phyloP scores from a whole-genome alignment of 179 eudicot species.

The Silene noctiflora region DNA sequence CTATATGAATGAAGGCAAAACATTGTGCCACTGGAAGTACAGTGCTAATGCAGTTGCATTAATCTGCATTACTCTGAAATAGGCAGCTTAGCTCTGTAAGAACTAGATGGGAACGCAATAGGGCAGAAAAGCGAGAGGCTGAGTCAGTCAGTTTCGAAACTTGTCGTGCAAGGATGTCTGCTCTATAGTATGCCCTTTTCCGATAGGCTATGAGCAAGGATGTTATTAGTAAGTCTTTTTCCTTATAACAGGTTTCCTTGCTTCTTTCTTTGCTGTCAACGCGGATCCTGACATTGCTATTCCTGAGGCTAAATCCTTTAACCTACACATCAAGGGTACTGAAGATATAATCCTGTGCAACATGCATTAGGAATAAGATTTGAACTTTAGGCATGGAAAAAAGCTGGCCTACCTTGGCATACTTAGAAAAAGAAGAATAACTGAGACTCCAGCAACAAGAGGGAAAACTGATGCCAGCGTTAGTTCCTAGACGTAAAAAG shows the following conservation, averaged over 20 bases:
- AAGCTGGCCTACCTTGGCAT: slow-evolving; percentile 67
- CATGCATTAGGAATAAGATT: not conserved
- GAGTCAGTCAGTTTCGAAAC: not conserved
- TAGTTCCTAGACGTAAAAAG: slow-evolving; percentile 57
- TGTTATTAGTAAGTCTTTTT: slow-evolving; percentile 65
- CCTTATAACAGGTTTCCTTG: slow-evolving; percentile 47
- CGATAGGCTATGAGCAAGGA: not conserved
- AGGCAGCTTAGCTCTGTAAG: slow-evolving; percentile 1
- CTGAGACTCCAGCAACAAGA: slow-evolving; percentile 73
- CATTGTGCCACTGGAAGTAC: not conserved
- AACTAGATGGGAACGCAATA: not conserved
- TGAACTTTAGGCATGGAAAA: not conserved
- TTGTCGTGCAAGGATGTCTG: not conserved
- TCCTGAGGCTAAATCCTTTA: slow-evolving; percentile 71
- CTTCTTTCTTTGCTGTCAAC: slow-evolving; percentile 60
- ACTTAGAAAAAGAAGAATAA: slow-evolving; percentile 61
- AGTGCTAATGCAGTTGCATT: not conserved
- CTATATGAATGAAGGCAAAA: not conserved
- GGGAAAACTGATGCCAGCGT: slow-evolving; percentile 84
- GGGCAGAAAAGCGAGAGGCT: not conserved
- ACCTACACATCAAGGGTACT: slow-evolving; percentile 32
- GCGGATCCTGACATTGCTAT: slow-evolving; percentile 37
- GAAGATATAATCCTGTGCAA: not conserved
- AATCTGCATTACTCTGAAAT: not conserved
- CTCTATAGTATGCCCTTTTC: not conserved